Evolutionary conservation across 2,329 filamentous ascomycete species (phyloP).

Genomic region (Pleomassaria siparia): DNA sequence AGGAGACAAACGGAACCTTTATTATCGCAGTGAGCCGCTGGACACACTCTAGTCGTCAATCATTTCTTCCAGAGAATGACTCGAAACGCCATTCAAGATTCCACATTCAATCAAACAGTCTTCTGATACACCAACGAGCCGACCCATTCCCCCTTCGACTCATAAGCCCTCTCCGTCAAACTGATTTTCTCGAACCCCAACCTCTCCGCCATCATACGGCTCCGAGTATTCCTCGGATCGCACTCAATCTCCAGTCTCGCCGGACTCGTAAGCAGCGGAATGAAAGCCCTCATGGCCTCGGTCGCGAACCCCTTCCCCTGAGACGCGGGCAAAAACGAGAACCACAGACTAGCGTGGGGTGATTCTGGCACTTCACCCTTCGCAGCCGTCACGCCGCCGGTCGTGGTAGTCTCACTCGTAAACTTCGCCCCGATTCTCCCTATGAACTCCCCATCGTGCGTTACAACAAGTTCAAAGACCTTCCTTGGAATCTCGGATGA

Average conservation of each 20-base stretch:
- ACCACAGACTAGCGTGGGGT: conserved; percentile 31
- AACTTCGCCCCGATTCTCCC: conserved; percentile 28
- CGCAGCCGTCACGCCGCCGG: background rate
- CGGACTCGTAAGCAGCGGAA: conserved; percentile 17
- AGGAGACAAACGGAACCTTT: too few relatives aligned
- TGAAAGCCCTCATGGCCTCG: conserved; percentile 33
- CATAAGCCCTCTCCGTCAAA: conserved; percentile 26
- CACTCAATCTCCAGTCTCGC: conserved; percentile 38
- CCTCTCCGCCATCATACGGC: conserved; percentile 33
- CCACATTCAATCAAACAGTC: background rate
- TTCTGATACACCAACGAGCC: conserved; percentile 31
- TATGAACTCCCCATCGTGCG: conserved; percentile 22
- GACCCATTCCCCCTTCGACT: conserved; percentile 39
- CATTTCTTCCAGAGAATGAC: too few relatives aligned
- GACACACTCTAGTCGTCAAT: too few relatives aligned
- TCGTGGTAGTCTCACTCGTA: background rate
- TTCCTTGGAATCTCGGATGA: conserved; percentile 16
- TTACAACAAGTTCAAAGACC: conserved; percentile 35
- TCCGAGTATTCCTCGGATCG: conserved; percentile 35
- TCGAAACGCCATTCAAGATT: too few relatives aligned
- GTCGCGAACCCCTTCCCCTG: conserved; percentile 34
- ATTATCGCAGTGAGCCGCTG: too few relatives aligned
- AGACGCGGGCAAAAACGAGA: conserved; percentile 25
- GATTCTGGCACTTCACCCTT: conserved; percentile 1
- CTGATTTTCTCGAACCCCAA: conserved; percentile 31